phyloP scores from a whole-genome alignment of 805 yeast genomes.

The Wickerhamomyces strasburgensis region DNA sequence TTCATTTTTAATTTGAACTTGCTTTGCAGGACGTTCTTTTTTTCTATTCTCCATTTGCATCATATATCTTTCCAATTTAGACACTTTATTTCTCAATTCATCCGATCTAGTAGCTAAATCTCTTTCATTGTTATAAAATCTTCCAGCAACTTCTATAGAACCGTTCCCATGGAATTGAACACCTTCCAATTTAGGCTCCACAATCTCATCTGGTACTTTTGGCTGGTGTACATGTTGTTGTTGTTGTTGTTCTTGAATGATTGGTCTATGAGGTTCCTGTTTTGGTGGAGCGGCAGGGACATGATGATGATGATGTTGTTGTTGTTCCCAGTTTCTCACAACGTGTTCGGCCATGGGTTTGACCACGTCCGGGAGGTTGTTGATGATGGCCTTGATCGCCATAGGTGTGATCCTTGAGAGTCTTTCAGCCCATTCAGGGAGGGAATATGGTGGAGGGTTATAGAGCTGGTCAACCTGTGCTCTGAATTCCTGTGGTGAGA shows the following conservation, averaged over 20 bases:
- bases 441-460: too few relatives aligned
- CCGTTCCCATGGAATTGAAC: slow-evolving; percentile 8
- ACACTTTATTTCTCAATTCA: slow-evolving; percentile 6
- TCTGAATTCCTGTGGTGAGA: too few relatives aligned
- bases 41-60: slow-evolving; percentile 2
- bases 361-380: too few relatives aligned
- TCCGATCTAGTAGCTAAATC: slow-evolving; percentile 4
- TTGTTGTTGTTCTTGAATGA: background rate
- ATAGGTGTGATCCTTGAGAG: too few relatives aligned
- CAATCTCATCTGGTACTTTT: slow-evolving; percentile 1
- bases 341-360: too few relatives aligned
- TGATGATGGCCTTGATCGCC: too few relatives aligned
- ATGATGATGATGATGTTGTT: too few relatives aligned
- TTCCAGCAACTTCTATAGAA: slow-evolving; percentile 5
- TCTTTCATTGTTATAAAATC: slow-evolving; percentile 4
- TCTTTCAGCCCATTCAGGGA: too few relatives aligned
- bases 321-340: too few relatives aligned
- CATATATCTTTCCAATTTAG: slow-evolving; percentile 6
- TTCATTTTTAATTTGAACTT: slow-evolving; percentile 7
- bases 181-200: slow-evolving; percentile 1
- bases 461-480: too few relatives aligned
- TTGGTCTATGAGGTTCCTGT: too few relatives aligned
- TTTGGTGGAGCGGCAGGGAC: too few relatives aligned
- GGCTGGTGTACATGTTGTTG: background rate
- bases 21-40: slow-evolving; percentile 7